Conservation (phyloP, 2,329 filamentous ascomycete genomes). For the Hypoxylon sp. region DNA sequence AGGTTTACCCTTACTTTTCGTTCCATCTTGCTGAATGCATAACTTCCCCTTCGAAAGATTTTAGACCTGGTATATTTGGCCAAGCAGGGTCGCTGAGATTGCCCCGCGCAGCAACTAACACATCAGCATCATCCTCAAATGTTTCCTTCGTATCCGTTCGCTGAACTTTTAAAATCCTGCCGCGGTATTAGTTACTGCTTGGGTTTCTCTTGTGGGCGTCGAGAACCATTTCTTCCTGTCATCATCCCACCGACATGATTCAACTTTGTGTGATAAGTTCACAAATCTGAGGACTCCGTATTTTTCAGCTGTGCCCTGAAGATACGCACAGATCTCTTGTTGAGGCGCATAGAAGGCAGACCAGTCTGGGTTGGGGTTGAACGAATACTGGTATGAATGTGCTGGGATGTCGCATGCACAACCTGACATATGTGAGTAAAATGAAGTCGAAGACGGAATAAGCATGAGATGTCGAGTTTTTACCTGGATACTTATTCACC, state of each 20-base stretch:
- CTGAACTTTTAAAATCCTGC: conserved; percentile 56
- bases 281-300: conserved; percentile 64
- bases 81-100: conserved; percentile 61
- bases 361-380: conserved; percentile 70
- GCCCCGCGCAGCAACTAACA: conserved; percentile 61
- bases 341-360: conserved; percentile 65
- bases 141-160: conserved; percentile 56
- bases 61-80: conserved; percentile 61
- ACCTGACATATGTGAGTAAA: conserved; percentile 43
- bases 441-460: neutral
- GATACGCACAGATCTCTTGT: conserved; percentile 65
- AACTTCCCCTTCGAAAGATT: conserved; percentile 59
- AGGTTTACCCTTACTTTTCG: conserved; percentile 50
- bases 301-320: conserved; percentile 62
- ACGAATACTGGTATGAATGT: conserved; percentile 70
- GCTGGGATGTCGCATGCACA: conserved; percentile 57
- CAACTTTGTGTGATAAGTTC: conserved; percentile 60
- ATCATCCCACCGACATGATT: conserved; percentile 60
- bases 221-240: conserved; percentile 58
- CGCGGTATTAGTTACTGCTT: neutral
- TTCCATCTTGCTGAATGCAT: conserved; percentile 66
- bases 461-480: neutral
- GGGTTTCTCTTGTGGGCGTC: neutral
- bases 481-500: conserved; percentile 58
- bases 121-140: conserved; percentile 59